Percentiles rank a stretch among this genome's conserved stretches.
Evolutionary conservation across 2,329 filamentous ascomycete species (phyloP).

Genomic region (Sphaerulina vaccinii): DNA sequence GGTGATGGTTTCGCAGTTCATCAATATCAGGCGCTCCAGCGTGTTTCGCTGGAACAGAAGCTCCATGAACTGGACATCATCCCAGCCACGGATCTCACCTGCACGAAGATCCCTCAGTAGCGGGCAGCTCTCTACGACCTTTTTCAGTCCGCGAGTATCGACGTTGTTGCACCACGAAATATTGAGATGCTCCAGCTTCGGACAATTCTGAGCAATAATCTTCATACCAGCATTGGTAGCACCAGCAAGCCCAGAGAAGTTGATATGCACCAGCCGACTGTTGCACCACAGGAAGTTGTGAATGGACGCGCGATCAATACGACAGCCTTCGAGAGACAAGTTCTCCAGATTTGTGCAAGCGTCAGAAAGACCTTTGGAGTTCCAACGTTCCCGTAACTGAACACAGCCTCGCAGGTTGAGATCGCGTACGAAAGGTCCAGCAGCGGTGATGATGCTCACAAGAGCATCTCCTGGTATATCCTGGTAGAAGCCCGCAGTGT

Average conservation of each 20-base stretch:
- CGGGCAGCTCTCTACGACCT: conserved; percentile 70
- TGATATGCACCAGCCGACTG: conserved; percentile 74
- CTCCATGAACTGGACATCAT: conserved; percentile 68
- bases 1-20: conserved; percentile 73
- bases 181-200: conserved; percentile 78
- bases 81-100: conserved; percentile 77
- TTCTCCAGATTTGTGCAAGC: conserved; percentile 84
- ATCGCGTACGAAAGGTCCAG: conserved; percentile 86
- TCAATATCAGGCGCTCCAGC: conserved; percentile 77
- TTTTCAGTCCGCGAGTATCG: conserved; percentile 71
- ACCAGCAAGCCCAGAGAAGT: conserved; percentile 75
- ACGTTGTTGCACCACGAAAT: conserved; percentile 91
- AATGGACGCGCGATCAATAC: conserved; percentile 75
- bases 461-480: conserved; percentile 82
- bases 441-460: conserved; percentile 77
- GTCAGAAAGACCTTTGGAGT: conserved; percentile 72
- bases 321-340: conserved; percentile 84
- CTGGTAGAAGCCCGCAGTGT: conserved; percentile 75
- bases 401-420: conserved; percentile 89
- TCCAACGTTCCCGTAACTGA: conserved; percentile 80
- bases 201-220: conserved; percentile 78
- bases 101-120: conserved; percentile 76
- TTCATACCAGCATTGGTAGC: conserved; percentile 83
- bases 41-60: conserved; percentile 77
- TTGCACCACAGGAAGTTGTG: conserved; percentile 80